Conservation (phyloP, 768 basidiomycete species). For the Lactarius psammicola region DNA sequence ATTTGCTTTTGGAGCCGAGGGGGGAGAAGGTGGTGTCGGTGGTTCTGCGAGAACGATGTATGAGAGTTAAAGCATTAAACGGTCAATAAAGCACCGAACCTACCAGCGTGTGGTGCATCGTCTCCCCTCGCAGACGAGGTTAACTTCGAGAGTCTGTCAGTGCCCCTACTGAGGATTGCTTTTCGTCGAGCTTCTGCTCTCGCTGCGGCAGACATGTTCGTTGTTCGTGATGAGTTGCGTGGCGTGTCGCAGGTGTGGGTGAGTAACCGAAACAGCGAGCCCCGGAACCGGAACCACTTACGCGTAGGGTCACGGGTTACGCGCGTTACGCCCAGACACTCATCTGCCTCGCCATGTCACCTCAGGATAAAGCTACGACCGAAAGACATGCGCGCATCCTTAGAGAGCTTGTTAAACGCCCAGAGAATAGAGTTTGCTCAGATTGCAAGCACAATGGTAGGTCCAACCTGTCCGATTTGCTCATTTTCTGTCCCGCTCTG, state of each 20-base stretch:
- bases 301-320: constrained; percentile 3
- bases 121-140: constrained; percentile 74
- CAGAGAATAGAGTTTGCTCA: constrained; percentile 92
- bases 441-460: constrained; percentile 96
- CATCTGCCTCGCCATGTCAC: constrained; percentile 37
- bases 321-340: neutral
- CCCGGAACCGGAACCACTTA: neutral
- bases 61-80: neutral
- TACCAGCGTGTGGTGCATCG: constrained; percentile 58
- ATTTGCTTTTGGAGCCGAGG: constrained; percentile 34
- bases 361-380: constrained; percentile 82
- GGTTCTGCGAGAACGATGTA: constrained; percentile 36
- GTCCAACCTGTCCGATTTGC: constrained; percentile 31
- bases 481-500: neutral
- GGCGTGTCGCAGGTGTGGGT: neutral
- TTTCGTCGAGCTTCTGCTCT: constrained; percentile 76
- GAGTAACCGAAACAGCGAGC: neutral
- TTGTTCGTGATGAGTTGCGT: neutral
- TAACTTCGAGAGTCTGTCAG: constrained; percentile 74
- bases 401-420: constrained; percentile 81
- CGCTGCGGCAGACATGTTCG: constrained; percentile 47
- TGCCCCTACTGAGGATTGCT: constrained; percentile 70
- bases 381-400: constrained; percentile 77
- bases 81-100: constrained; percentile 24
- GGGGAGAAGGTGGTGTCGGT: constrained; percentile 38